Evolutionary conservation across 164 flowering plant genomes (phyloP), one percentile per base, ranked within the genome.

Genomic region (Taxillus chinensis): DNA sequence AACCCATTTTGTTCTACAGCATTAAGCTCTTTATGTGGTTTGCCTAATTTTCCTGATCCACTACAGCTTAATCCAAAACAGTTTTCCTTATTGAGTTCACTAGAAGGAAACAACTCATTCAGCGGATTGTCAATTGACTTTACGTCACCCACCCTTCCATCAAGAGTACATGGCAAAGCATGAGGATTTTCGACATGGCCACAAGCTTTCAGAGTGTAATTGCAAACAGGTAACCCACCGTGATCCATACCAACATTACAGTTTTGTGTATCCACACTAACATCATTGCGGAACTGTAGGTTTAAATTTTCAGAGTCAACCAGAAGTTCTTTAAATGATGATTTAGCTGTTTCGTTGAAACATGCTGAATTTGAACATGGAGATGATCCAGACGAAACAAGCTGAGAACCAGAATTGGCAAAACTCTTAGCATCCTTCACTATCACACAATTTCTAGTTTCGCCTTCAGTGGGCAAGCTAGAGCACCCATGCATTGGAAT

Each of bases 41-140:
- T 70, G 45, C 65, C 78, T 16, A 11, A 50, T 66, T 41, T 41
- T 56, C 45, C 61, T 63, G 58, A 14, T 39, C 52, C 13, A 43
- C 46, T 43, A 48, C 53, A 62, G 46, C 46, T 55, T 57, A 63
- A 50, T 45, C 72, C 75, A 39, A 45, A 38, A 16, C 57, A 57
- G 45, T 62, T 74, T 61, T 60, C 40, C 57, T 71, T 66, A 16
- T 52, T 56, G 58, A 62, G 68, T 61, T 71, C 70, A 27, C 58
- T 64, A 8, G 60, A 62, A 58, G 66, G 73, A 17, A 57, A 53
- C 15, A 58, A 61, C 46, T 65, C 52, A 58, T 61, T 57, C 13
- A 57, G 14, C 41, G 70, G 49, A 63, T 45, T 63, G 16, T 57
- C 63, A 27, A 27, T 27, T 27, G 27, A 7, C 13, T 48, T 48